Evolutionary conservation across 2,329 filamentous ascomycete species (phyloP).

Genomic region (Pyrenophora graminea): DNA sequence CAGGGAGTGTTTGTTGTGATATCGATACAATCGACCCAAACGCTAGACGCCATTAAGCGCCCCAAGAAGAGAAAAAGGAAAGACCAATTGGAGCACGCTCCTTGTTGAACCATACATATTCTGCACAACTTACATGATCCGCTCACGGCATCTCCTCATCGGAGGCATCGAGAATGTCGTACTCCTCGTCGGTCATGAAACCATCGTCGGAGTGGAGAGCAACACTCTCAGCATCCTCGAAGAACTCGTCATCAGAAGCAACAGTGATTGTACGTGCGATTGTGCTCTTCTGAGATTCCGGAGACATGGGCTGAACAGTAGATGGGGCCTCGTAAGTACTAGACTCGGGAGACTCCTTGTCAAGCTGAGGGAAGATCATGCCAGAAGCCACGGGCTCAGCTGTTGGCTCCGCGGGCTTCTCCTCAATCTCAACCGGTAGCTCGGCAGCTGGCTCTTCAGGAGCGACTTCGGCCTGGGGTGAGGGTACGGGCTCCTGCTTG

Average conservation of each 20-base stretch:
- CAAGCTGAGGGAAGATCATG: conserved; percentile 97
- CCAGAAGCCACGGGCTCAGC: conserved; percentile 48
- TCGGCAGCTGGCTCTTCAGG: conserved; percentile 30
- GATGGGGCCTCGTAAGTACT: conserved; percentile 72
- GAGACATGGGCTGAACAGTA: conserved; percentile 31
- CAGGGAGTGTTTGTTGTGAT: conserved; percentile 7
- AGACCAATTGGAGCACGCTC: conserved; percentile 6
- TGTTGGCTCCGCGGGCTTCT: conserved; percentile 28
- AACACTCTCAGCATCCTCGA: conserved; percentile 64
- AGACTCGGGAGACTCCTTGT: conserved; percentile 85
- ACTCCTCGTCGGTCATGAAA: conserved; percentile 96
- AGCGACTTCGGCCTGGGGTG: conserved; percentile 21
- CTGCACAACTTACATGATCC: not conserved
- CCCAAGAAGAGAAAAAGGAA: conserved; percentile 5
- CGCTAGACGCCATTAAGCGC: conserved; percentile 3
- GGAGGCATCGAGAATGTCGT: conserved; percentile 93
- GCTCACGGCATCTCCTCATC: conserved; percentile 69
- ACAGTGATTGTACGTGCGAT: conserved; percentile 40
- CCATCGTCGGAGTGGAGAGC: conserved; percentile 63
- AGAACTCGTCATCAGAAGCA: conserved; percentile 56
- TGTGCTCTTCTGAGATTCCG: conserved; percentile 34
- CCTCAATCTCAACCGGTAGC: conserved; percentile 37
- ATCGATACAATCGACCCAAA: not conserved
- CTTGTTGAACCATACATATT: not conserved
- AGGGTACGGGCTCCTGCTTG: conserved; percentile 37